Evolutionary conservation across 306 rosid species (phyloP).

Genomic region (Gynostemma pentaphyllum): DNA sequence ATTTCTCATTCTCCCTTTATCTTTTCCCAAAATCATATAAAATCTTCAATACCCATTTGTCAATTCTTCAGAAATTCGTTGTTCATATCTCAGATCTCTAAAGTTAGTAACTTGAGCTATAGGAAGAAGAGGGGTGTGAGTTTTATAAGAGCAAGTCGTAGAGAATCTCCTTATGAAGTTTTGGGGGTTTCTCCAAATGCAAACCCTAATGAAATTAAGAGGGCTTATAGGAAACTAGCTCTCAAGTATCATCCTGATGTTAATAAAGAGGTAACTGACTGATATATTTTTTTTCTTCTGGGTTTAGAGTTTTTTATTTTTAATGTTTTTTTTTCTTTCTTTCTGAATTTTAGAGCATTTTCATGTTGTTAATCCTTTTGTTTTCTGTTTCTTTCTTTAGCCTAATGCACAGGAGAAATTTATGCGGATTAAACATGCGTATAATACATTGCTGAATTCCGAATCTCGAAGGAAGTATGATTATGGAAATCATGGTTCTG

Average conservation of each 20-base stretch:
- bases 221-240: constrained; percentile 91
- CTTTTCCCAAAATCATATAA: constrained; percentile 20
- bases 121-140: constrained; percentile 11
- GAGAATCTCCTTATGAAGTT: constrained; percentile 78
- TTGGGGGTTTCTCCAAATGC: constrained; percentile 82
- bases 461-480: constrained; percentile 62
- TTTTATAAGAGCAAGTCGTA: constrained; percentile 29
- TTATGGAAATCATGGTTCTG: constrained; percentile 40
- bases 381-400: constrained; percentile 28
- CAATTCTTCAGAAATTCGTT: constrained; percentile 8
- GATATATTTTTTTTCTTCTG: neutral
- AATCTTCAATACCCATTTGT: constrained; percentile 23
- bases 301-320: neutral
- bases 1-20: constrained; percentile 12
- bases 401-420: constrained; percentile 81
- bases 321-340: neutral
- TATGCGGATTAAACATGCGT: constrained; percentile 90
- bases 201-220: constrained; percentile 50
- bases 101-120: constrained; percentile 13
- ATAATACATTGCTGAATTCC: constrained; percentile 68
- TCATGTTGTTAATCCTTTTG: neutral
- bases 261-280: constrained; percentile 61
- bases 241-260: constrained; percentile 96
- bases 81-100: constrained; percentile 1
- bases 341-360: neutral